A percentile compares a stretch with the other conserved stretches of the same genome.
phyloP scores from a whole-genome alignment of 768 basidiomycete species.

The Amanita muscaria region DNA sequence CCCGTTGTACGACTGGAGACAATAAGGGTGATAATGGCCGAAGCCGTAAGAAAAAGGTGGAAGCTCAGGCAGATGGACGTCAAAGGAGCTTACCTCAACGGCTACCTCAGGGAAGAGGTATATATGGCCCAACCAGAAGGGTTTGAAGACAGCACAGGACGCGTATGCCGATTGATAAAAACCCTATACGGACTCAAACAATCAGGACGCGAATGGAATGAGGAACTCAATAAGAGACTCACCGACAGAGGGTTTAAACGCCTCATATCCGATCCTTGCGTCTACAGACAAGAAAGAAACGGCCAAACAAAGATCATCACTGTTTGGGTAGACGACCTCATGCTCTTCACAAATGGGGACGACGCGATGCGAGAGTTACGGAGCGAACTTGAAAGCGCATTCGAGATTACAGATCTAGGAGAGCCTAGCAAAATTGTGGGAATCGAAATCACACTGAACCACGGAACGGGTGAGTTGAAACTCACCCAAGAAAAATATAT shows the following conservation, averaged over 20 bases:
- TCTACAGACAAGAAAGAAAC: constrained; percentile 4
- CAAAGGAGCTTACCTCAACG: constrained; percentile 26
- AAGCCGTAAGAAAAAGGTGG: constrained; percentile 25
- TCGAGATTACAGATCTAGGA: constrained; percentile 19
- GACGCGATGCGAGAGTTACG: neutral
- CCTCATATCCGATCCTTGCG: constrained; percentile 10
- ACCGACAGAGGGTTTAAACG: constrained; percentile 12
- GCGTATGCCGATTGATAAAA: constrained; percentile 16
- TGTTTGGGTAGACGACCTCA: neutral
- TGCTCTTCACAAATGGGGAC: neutral
- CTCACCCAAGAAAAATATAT: constrained; percentile 16
- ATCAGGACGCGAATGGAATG: constrained; percentile 21
- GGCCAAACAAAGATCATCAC: neutral
- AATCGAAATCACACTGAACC: constrained; percentile 15
- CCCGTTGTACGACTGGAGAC: constrained; percentile 24
- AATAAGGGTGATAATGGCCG: constrained; percentile 27
- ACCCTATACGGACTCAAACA: constrained; percentile 32
- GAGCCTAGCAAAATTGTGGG: constrained; percentile 20
- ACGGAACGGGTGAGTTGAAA: constrained; percentile 10
- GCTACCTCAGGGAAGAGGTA: constrained; percentile 22
- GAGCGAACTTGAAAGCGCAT: constrained; percentile 8
- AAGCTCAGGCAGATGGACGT: constrained; percentile 34
- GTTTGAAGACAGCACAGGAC: constrained; percentile 19
- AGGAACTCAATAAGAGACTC: constrained; percentile 14
- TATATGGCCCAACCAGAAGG: constrained; percentile 31